phyloP scores from a whole-genome alignment of 1,139 yeast species.

The Geotrichum macrosporum region DNA sequence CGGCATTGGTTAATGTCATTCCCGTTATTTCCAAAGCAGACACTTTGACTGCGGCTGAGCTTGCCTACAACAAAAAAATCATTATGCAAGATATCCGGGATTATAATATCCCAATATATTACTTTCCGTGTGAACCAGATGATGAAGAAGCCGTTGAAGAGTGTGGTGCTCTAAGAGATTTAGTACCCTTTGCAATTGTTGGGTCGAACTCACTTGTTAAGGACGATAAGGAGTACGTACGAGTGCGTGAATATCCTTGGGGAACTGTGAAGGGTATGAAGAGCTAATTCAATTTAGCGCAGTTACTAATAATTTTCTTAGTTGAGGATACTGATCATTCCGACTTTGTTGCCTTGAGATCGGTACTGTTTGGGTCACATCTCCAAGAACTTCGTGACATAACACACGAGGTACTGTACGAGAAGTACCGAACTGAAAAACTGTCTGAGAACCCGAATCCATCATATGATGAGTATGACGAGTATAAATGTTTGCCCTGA shows the following conservation, averaged over 20 bases:
- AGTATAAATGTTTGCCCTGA: no score
- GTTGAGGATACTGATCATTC: conserved; percentile 80
- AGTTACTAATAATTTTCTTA: conserved; percentile 8
- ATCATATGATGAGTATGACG: conserved; percentile 15
- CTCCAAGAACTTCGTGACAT: conserved; percentile 87
- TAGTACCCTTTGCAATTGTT: conserved; percentile 85
- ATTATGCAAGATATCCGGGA: conserved; percentile 69
- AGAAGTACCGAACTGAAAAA: conserved; percentile 87
- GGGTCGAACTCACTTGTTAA: conserved; percentile 45
- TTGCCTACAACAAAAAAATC: conserved; percentile 59
- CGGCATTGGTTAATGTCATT: conserved; percentile 77
- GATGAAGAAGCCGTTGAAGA: conserved; percentile 73
- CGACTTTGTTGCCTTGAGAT: conserved; percentile 78
- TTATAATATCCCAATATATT: conserved; percentile 77
- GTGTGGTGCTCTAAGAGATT: conserved; percentile 65
- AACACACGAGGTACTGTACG: conserved; percentile 88
- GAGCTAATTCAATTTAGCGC: neutral
- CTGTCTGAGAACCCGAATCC: conserved; percentile 43
- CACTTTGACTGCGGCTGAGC: conserved; percentile 72
- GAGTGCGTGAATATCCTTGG: conserved; percentile 94
- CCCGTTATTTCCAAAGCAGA: conserved; percentile 89
- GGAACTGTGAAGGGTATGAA: conserved; percentile 57
- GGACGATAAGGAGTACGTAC: conserved; percentile 39
- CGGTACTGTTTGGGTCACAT: conserved; percentile 86
- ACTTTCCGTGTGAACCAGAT: conserved; percentile 63